Evolutionary conservation across 2,329 filamentous ascomycete species (phyloP), one percentile per base, ranked within the genome.

Genomic region (Fulvia fulva): DNA sequence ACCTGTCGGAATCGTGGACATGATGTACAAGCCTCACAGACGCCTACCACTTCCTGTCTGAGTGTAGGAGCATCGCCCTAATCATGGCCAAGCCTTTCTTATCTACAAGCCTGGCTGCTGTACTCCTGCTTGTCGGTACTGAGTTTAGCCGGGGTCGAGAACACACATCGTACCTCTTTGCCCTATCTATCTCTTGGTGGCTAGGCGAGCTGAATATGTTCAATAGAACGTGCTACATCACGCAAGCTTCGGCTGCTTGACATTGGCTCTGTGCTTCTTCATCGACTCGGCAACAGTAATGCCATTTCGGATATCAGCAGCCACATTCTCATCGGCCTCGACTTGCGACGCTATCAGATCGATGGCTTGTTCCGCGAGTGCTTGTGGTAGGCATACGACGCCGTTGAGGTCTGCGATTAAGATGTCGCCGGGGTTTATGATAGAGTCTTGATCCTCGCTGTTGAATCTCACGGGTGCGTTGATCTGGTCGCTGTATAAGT

Each of bases 341-440:
- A 68, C 68, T 59, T 70, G 67, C 30, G 67, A 68, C n/a, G 62
- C 63, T 22, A 71, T 69, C 25, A 70, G 61, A 8, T 70, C 67
- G 23, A 69, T 43, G 21, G 63, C 64, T 50, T 67, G 61, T 46
- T 66, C 65, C 1, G 65, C 68, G 6, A 70, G 54, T 1, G 30
- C 57, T 30, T 66, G 60, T 28, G 68, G 74, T 41, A 75, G 51
- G 58, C 68, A 70, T 1, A 75, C 73, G 4, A 76, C 72, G 11
- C 74, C 74, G 57, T 76, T 73, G 23, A 75, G 47, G 58, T 75
- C 74, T 1, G 65, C 74, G 19, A 75, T 69, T 11, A 76, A 56
- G 54, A 73, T 73, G 51, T 76, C 73, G 0, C 72, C 74, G 1
- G 73, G 72, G 12, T 67, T 45, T n/a, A 75, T 70, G n/a, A 54